phyloP scores from a whole-genome alignment of 2,329 filamentous ascomycete genomes.

The Colletotrichum acutatum region DNA sequence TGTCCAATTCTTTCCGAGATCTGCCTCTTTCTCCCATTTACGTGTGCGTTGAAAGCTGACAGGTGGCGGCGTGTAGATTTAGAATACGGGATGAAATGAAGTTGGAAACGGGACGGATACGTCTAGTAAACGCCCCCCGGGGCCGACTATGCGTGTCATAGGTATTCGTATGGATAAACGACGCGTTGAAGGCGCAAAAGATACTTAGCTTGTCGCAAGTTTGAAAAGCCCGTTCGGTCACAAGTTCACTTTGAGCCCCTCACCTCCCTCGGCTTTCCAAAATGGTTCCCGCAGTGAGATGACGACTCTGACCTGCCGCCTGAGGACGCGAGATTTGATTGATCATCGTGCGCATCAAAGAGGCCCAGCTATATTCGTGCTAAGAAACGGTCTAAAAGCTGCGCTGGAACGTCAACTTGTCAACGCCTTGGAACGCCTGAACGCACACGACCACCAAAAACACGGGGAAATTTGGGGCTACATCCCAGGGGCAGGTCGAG shows the following conservation, averaged over 20 bases:
- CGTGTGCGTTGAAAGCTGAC: slow-evolving; percentile 4
- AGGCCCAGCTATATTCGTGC: slow-evolving; percentile 3
- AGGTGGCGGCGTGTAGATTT: slow-evolving; percentile 1
- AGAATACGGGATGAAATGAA: background rate
- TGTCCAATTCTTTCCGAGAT: background rate
- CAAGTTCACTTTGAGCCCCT: background rate
- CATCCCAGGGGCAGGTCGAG: background rate
- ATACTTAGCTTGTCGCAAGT: background rate
- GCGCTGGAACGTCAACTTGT: slow-evolving; percentile 10
- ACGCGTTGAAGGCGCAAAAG: background rate
- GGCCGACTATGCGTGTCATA: slow-evolving; percentile 12
- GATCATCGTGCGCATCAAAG: slow-evolving; percentile 19
- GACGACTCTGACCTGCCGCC: slow-evolving; percentile 29
- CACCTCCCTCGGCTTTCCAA: background rate
- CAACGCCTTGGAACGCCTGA: no score
- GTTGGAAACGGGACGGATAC: slow-evolving; percentile 1
- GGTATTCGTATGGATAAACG: background rate
- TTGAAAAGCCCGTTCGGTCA: background rate
- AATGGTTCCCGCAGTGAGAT: slow-evolving; percentile 8
- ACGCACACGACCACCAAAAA: slow-evolving; percentile 15
- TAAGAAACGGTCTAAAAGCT: background rate
- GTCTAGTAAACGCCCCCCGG: background rate
- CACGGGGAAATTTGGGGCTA: slow-evolving; percentile 26
- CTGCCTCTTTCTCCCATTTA: slow-evolving; percentile 7
- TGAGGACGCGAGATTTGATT: slow-evolving; percentile 15